Conservation (phyloP, 306 rosid species). For the Gleditsia sinensis region DNA sequence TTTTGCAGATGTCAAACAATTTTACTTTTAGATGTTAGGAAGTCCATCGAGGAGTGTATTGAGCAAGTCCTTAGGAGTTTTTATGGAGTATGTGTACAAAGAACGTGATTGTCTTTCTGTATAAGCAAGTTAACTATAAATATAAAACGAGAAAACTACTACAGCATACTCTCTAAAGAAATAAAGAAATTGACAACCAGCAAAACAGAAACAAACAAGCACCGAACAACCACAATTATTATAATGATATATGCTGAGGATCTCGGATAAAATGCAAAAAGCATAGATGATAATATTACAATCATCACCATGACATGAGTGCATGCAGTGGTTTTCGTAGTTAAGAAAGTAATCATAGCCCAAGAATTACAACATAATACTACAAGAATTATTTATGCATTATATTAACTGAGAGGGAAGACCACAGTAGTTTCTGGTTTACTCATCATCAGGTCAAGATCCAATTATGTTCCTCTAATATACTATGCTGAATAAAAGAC, state of each 20-base stretch:
- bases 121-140: neutral
- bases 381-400: too few relatives aligned
- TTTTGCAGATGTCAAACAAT: neutral
- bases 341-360: too few relatives aligned
- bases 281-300: neutral
- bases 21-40: neutral
- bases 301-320: too few relatives aligned
- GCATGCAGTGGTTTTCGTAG: too few relatives aligned
- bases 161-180: neutral
- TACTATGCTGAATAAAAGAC: too few relatives aligned
- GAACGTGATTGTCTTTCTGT: neutral
- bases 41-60: neutral
- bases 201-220: neutral
- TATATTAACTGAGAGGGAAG: too few relatives aligned
- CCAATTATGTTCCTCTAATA: too few relatives aligned
- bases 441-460: too few relatives aligned
- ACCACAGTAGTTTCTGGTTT: too few relatives aligned
- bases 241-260: neutral
- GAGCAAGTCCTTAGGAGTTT: neutral
- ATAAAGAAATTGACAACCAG: neutral
- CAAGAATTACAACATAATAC: too few relatives aligned
- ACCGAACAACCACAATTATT: neutral
- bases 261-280: neutral
- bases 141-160: neutral
- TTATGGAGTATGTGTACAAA: neutral